These are phyloP conservation scores for Aspergillus tubingensis DNA, from an alignment of 2,329 filamentous ascomycete genomes.

Conservation along the genomic window DNA sequence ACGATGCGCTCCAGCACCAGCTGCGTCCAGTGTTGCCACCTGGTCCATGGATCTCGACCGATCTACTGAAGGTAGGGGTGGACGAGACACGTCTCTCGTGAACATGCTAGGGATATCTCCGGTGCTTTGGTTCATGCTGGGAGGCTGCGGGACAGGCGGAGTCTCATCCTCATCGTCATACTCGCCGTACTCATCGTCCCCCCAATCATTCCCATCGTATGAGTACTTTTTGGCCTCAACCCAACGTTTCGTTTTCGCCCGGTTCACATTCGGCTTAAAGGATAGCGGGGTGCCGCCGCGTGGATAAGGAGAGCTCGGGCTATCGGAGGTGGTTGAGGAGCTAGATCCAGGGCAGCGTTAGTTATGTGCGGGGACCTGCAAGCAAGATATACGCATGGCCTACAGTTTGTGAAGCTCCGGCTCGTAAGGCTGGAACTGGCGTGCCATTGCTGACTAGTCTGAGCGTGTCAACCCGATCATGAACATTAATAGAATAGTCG, in stretches of 20 bases:
- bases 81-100: constrained; percentile 13
- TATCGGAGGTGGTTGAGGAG: constrained; percentile 24
- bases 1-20: constrained; percentile 24
- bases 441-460: constrained; percentile 28
- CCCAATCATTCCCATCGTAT: constrained; percentile 96
- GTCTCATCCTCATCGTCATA: constrained; percentile 63
- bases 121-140: constrained; percentile 30
- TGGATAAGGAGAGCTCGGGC: constrained; percentile 31
- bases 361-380: constrained; percentile 4
- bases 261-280: constrained; percentile 84
- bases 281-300: constrained; percentile 50
- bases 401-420: constrained; percentile 28
- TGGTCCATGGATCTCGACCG: constrained; percentile 45
- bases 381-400: constrained; percentile 13
- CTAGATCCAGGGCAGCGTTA: constrained; percentile 11
- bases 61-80: constrained; percentile 32
- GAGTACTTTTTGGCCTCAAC: constrained; percentile 81
- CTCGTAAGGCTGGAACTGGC: constrained; percentile 27
- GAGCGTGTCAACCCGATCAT: constrained; percentile 2
- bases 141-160: constrained; percentile 27
- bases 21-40: constrained; percentile 20
- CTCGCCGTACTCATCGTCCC: constrained; percentile 64
- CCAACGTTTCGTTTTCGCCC: constrained; percentile 92
- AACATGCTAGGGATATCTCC: constrained; percentile 20
- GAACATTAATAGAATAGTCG: constrained; percentile 3